Base-by-base conservation (phyloP, 495 filamentous ascomycete genomes). In the Lasiosphaeria hispida region DNA sequence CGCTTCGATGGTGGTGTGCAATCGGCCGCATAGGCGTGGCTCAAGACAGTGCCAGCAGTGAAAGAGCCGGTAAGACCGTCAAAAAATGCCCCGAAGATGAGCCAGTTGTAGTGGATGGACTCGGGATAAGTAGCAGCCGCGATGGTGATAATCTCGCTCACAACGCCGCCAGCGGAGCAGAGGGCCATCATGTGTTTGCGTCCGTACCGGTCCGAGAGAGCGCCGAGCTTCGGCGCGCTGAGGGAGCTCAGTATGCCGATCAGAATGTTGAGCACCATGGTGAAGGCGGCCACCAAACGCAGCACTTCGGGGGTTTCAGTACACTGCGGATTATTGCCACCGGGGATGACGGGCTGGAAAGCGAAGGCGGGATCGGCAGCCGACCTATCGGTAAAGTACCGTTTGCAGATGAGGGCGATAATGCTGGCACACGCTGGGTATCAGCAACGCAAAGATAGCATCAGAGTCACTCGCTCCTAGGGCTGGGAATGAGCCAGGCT, bases 21-120 rank as follows among this genome's bases (percentile, higher is more conserved):
- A 67, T 98, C 94, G 40, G 89, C 82, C 6, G 86, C 87, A 68
- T 97, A 98, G 0, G 93, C 87, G 65, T 92, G 84, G 18, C 82
- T 84, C 39, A 97, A 65, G 9, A 94, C 89, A 77, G 90, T 87
- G 3, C 82, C 85, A 1, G 87, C 81, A 2, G 90, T 92, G 71
- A 96, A 96, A 35, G 91, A 95, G 13, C 93, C 94, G 15, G 85
- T 83, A 0, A 97, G 63, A 1, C 93, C 93, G 67, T 97, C 93
- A 35, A 89, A 73, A 18, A 88, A 76, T 30, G 81, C 81, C 14
- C 90, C 90, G 5, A 92, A 50, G 7, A 97, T 76, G 10, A 98
- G 74, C 76, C 87, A 85, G 44, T 86, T 83, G 54, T 91, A 85
- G 49, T 84, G 78, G 38, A 94, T 72, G 0, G 69, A 75, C 0